Base-by-base conservation (phyloP, 2,329 filamentous ascomycete genomes). In the Fusarium papillatum region DNA sequence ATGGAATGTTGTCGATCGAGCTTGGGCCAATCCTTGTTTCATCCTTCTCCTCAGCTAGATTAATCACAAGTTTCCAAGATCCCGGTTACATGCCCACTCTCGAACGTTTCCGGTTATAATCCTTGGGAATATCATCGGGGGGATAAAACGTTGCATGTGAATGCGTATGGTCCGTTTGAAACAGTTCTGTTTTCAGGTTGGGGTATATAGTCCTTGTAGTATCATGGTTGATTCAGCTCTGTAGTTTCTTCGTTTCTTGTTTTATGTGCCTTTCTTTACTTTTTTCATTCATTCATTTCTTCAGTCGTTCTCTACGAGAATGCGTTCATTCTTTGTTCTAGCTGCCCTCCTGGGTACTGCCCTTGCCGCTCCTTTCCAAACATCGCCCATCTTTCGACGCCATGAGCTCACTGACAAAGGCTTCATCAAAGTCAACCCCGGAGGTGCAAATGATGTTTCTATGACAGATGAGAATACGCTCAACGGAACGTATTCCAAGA, bases 401-500 rank as follows among this genome's bases (percentile, higher is more conserved):
- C 57, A 66, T 6, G 65, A 72, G 16, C 63, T 70, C 9, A 79
- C 76, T 2, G 39, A 67, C 4, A 41, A 76, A n/a, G 76, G 73
- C 5, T 83, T 84, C 57, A 84, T 84, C 16, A 73, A 81, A 31
- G 83, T 76, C 1, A 72, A 68, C 4, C 82, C 85, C 0, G 83
- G 84, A 26, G 73, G 59, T 9, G 67, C 79, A 16, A 66, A 81
- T 6, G 77, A 85, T 16, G 73, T 87, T 7, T 66, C 84, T 24
- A 78, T 87, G 31, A 84, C 82, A 26, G 77, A 82, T 13, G 71
- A 83, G 6, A 86, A 87, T 68, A 83, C 84, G 1, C 74, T 87
- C 46, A 86, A 87, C 68, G 81, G 84, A 11, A 84, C 85, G 8
- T 69, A 72, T 17, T 74, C 80, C n/a, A 71, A 75, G 19, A 69